Evolutionary conservation across 352 stramenopile genomes (phyloP), one percentile per base, ranked within the genome.

Genomic region (Pythium aphanidermatum): DNA sequence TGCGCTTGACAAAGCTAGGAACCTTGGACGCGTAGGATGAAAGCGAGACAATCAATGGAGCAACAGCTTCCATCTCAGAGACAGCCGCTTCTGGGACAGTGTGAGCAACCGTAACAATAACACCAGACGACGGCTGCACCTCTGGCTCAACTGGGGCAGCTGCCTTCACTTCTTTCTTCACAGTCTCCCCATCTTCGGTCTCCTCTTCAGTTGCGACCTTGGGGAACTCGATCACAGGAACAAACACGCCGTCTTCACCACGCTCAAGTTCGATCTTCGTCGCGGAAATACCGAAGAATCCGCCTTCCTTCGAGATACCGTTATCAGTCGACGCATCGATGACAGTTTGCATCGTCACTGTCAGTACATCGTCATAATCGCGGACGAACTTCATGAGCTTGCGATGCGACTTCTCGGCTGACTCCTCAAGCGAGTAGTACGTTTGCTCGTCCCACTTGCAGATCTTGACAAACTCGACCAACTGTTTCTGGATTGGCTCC

Each of bases 391-490:
- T 98, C 82, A 97, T 97, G n/a, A 99, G 63, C 63, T 98, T 98
- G 27, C 92, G 80, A 59, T 99, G 96, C 28, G 97, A 98, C 55
- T 98, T 98, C 51, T 99, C 92, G 0, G 92, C 93, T 5, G 95
- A 98, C 46, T 98, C 97, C 9, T 92, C 92, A 17, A 99, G 68
- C 29, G 96, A 96, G 74, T 99, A 99, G 63, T 99, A 99, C 20
- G 95, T 99, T 64, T 99, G 96, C 49, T 99, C 96, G 59, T 99
- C 97, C 97, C 97, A 99, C 41, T 96, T 97, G 25, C 83, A 93
- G 25, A 99, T 89, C 55, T 98, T 99, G 26, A 98, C 86, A 68
- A 99, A 97, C 45, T 99, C 95, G 59, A 98, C 89, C 4, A 99
- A 57, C 58, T 98, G 94, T 25, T 93, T 95, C 70, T 99, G 93